A percentile compares a stretch with the other conserved stretches of the same genome.
Evolutionary conservation across 1,284 basidiomycete genomes (phyloP).

Genomic region (Kalmanozyma brasiliensis): DNA sequence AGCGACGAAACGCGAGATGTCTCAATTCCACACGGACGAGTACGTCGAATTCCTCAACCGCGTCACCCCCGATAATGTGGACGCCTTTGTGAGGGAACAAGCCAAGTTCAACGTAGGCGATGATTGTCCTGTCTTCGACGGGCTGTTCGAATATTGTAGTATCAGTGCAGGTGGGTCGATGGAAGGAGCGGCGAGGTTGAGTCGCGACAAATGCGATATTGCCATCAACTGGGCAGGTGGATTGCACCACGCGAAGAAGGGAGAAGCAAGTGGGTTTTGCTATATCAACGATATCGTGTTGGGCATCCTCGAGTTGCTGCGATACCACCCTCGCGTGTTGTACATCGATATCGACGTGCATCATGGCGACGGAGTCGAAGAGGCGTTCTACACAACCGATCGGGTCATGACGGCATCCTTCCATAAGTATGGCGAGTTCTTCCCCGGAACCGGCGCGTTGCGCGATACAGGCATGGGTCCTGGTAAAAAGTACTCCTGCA

Average conservation of each 20-base stretch:
- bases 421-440: conserved; percentile 99
- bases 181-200: conserved; percentile 97
- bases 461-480: conserved; percentile 93
- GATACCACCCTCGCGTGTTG: conserved; percentile 92
- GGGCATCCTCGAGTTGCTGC: conserved; percentile 91
- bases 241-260: conserved; percentile 97
- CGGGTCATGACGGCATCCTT: conserved; percentile 98
- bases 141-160: conserved; percentile 96
- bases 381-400: conserved; percentile 99
- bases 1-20: conserved; percentile 97
- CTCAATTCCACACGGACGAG: conserved; percentile 92
- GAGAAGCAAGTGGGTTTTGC: conserved; percentile 97
- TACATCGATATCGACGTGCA: conserved; percentile 99
- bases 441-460: conserved; percentile 96
- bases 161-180: conserved; percentile 98
- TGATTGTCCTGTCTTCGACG: conserved; percentile 98
- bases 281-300: conserved; percentile 99
- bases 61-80: conserved; percentile 86
- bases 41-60: conserved; percentile 88
- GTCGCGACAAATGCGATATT: conserved; percentile 96
- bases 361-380: conserved; percentile 98
- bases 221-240: conserved; percentile 99
- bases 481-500: conserved; percentile 78
- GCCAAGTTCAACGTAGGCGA: conserved; percentile 95
- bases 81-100: conserved; percentile 90